Conservation (phyloP, 2,329 filamentous ascomycete species). For the Verticillium albo-atrum region DNA sequence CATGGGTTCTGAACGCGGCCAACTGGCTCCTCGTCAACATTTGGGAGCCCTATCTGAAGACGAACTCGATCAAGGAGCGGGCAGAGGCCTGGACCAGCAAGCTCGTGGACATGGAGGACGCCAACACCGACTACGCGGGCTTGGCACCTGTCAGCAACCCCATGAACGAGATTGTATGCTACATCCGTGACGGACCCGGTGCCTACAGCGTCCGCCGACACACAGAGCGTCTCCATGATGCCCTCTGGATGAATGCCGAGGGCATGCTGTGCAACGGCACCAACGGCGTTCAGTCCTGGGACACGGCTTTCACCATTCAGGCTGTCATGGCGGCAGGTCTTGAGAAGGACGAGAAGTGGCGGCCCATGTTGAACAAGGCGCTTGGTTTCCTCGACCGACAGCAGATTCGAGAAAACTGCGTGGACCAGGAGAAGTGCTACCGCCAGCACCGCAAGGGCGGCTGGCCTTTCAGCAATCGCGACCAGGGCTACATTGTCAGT, state of each 20-base stretch:
- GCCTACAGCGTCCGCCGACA: constrained; percentile 70
- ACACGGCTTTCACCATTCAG: constrained; percentile 87
- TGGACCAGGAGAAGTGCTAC: constrained; percentile 75
- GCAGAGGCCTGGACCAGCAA: constrained; percentile 81
- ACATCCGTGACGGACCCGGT: constrained; percentile 76
- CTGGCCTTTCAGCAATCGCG: constrained; percentile 91
- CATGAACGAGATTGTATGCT: constrained; percentile 86
- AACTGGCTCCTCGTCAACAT: constrained; percentile 78
- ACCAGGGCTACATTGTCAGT: constrained; percentile 91
- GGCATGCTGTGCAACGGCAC: constrained; percentile 95
- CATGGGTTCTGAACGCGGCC: constrained; percentile 70
- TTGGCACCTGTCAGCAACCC: constrained; percentile 86
- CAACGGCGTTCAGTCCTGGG: constrained; percentile 97
- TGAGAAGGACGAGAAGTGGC: constrained; percentile 71
- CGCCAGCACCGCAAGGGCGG: constrained; percentile 87
- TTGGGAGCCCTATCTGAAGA: constrained; percentile 74
- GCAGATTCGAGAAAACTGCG: constrained; percentile 81
- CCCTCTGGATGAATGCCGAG: constrained; percentile 85
- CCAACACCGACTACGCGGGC: constrained; percentile 82
- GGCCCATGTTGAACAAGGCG: constrained; percentile 76
- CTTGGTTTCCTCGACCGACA: constrained; percentile 84
- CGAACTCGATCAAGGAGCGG: constrained; percentile 57
- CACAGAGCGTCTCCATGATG: constrained; percentile 77
- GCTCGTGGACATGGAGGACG: constrained; percentile 84
- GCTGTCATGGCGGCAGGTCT: constrained; percentile 75